Base-by-base conservation (phyloP, 495 filamentous ascomycete genomes). In the Aspergillus sparsus region DNA sequence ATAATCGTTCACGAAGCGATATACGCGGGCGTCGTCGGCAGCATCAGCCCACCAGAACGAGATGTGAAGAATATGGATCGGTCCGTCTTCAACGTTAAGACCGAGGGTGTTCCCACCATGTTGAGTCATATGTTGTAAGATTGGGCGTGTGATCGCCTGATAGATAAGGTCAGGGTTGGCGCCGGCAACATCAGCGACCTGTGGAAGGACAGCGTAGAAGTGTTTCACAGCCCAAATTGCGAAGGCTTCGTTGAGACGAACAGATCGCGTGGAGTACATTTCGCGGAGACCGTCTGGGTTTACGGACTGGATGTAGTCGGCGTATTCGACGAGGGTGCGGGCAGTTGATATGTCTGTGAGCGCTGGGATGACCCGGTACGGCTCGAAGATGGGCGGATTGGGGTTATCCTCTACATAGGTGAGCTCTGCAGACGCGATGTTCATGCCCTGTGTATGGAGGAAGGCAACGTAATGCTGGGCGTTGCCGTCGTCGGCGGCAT, bases 271-370 rank as follows among this genome's bases (percentile, higher is more conserved):
- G 9, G 9, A 41, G 37, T 41, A 41, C 4, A 41, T 13, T 13
- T 41, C 37, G 37, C 37, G 37, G 9, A 41, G 37, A 41, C 37
- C 37, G 37, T 5, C 37, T 13, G 37, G 37, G 37, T 5, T 41
- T 1, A 54, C 60, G 9, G 35, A 55, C 27, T 79, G 69, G 21
- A 83, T 67, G 50, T 79, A 71, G 6, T 68, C 37, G 3, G 75
- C 75, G 21, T 82, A 68, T 35, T 79, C 70, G 5, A 76, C 62
- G 0, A 85, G 65, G 39, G 69, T 78, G 11, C 70, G 72, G 47
- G 82, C 64, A n/a, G 66, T 66, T 16, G 75, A 62, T 0, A 71
- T 73, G 16, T 73, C 73, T 1, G 37, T 0, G 64, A 33, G 16
- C 3, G 68, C 67, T 7, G 72, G 63, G n/a, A 82, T 72, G 15